These are phyloP conservation scores for Blastobotrys elegans DNA, from an alignment of 1,139 yeast species.

Conservation along the genomic window DNA sequence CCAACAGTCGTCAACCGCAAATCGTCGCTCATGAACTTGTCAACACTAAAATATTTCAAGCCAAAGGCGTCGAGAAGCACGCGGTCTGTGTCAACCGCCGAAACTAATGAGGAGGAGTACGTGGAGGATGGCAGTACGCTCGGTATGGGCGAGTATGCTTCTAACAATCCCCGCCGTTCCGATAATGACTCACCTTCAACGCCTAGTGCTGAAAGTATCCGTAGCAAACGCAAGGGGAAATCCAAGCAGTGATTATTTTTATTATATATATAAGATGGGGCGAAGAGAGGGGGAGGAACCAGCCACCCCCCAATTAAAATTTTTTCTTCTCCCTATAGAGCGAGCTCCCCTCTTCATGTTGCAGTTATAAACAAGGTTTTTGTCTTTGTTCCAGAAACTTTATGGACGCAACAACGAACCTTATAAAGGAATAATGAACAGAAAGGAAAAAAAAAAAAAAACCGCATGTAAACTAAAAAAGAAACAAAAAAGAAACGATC, in stretches of 20 bases:
- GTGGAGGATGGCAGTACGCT: neutral
- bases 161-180: neutral
- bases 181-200: neutral
- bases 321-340: no score
- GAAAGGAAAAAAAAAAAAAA: conserved; percentile 1
- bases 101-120: neutral
- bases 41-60: neutral
- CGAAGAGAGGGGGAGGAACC: no score
- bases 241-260: neutral
- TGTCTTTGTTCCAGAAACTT: neutral
- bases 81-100: neutral
- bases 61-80: neutral
- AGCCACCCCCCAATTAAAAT: no score
- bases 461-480: neutral
- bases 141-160: neutral
- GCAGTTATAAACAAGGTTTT: neutral
- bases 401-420: neutral
- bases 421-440: neutral
- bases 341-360: neutral
- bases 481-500: conserved; percentile 15
- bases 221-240: neutral
- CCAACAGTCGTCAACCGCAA: neutral
- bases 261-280: neutral
- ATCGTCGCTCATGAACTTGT: conserved; percentile 5
- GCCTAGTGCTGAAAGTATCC: neutral